These are phyloP conservation scores for Penicillium lagena DNA, from an alignment of 495 filamentous ascomycete species.

Conservation along the genomic window DNA sequence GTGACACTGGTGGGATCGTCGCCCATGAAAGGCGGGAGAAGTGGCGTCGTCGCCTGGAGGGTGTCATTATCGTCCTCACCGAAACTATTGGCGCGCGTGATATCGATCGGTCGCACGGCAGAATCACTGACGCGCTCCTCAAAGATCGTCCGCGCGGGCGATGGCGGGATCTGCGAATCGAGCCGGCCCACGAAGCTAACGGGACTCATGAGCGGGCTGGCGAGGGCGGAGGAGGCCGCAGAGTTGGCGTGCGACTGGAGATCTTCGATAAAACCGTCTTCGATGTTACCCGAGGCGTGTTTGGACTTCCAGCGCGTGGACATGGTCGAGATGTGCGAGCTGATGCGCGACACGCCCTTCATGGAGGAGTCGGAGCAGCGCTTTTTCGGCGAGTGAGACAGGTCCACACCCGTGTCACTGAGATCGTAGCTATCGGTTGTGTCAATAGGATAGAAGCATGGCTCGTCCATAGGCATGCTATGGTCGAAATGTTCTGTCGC, in stretches of 20 bases:
- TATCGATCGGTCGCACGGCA: constrained; percentile 47
- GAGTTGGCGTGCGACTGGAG: constrained; percentile 50
- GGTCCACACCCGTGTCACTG: constrained; percentile 54
- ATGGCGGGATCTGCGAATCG: constrained; percentile 53
- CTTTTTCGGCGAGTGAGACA: constrained; percentile 47
- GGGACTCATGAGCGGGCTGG: constrained; percentile 46
- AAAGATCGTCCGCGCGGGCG: constrained; percentile 60
- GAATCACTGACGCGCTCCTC: constrained; percentile 50
- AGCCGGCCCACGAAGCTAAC: constrained; percentile 42
- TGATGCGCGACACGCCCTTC: constrained; percentile 59
- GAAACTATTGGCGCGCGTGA: constrained; percentile 48
- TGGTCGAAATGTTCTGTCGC: constrained; percentile 34
- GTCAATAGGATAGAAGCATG: constrained; percentile 26
- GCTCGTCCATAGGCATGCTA: constrained; percentile 23
- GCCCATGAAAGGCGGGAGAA: constrained; percentile 73
- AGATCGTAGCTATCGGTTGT: constrained; percentile 53
- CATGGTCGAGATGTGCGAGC: constrained; percentile 67
- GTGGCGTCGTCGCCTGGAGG: constrained; percentile 66
- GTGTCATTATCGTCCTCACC: constrained; percentile 50
- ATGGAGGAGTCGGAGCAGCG: constrained; percentile 61
- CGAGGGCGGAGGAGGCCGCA: constrained; percentile 60
- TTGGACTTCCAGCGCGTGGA: constrained; percentile 58
- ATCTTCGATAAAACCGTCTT: constrained; percentile 30
- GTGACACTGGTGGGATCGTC: constrained; percentile 37
- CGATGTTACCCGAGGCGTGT: constrained; percentile 40